Conservation (phyloP, 169 alveolate species). For the Cryptosporidium tyzzeri region DNA sequence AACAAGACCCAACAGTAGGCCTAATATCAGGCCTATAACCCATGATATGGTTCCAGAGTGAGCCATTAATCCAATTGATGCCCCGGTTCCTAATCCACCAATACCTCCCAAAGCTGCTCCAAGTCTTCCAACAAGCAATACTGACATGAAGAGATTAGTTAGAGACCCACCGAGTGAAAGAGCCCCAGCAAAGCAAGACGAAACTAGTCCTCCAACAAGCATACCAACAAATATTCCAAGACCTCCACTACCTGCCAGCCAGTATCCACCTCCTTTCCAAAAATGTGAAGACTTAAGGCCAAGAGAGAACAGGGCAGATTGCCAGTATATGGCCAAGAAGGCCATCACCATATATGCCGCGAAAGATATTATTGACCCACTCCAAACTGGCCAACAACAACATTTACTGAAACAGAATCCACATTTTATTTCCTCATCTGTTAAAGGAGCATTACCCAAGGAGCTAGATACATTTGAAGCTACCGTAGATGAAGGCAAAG, state of each 20-base stretch:
- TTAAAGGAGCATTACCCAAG: constrained; percentile 4
- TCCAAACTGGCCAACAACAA: constrained; percentile 77
- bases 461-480: not conserved
- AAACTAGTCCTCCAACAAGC: constrained; percentile 80
- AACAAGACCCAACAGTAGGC: constrained; percentile 78
- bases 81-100: constrained; percentile 75
- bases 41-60: constrained; percentile 73
- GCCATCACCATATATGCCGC: constrained; percentile 68
- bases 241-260: constrained; percentile 78
- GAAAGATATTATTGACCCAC: constrained; percentile 62
- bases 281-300: constrained; percentile 78
- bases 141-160: constrained; percentile 73
- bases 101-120: constrained; percentile 74
- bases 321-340: constrained; percentile 71
- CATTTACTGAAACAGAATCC: constrained; percentile 64
- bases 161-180: constrained; percentile 78
- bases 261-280: constrained; percentile 81
- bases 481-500: not conserved
- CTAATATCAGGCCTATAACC: constrained; percentile 76
- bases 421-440: constrained; percentile 49
- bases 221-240: constrained; percentile 76
- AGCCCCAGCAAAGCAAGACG: constrained; percentile 78
- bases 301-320: constrained; percentile 67
- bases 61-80: constrained; percentile 65
- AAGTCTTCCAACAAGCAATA: constrained; percentile 77